Evolutionary conservation across 2,329 filamentous ascomycete genomes (phyloP).

Genomic region (Paecilomyces variotii): DNA sequence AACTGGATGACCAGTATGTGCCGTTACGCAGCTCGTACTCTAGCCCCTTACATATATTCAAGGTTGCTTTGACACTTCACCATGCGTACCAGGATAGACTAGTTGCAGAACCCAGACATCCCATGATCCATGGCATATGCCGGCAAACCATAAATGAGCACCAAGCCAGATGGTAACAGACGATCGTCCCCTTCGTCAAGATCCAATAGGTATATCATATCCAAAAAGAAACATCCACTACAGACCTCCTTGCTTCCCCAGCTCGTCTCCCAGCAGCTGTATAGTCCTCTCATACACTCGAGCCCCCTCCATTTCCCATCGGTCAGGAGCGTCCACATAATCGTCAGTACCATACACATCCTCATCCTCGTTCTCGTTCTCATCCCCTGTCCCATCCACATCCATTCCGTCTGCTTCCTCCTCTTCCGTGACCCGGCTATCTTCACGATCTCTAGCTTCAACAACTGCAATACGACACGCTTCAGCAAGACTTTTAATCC

Average conservation of each 20-base stretch:
- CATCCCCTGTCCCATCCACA: constrained; percentile 18
- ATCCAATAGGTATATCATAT: background rate
- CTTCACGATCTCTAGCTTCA: constrained; percentile 48
- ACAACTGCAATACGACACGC: constrained; percentile 64
- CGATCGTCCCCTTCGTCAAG: background rate
- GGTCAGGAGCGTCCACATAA: constrained; percentile 23
- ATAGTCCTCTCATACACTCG: constrained; percentile 74
- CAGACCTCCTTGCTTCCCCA: constrained; percentile 40
- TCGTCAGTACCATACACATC: constrained; percentile 29
- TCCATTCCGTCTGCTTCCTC: constrained; percentile 30
- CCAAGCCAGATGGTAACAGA: background rate
- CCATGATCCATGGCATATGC: background rate
- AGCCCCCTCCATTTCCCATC: constrained; percentile 60
- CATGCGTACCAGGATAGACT: background rate
- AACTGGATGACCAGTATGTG: too few species aligned
- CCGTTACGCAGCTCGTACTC: too few species aligned
- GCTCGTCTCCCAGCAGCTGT: constrained; percentile 60
- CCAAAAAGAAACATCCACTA: constrained; percentile 1
- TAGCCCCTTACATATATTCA: too few species aligned
- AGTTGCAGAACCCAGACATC: background rate
- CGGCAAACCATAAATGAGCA: background rate
- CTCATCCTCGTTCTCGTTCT: constrained; percentile 32
- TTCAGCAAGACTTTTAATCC: constrained; percentile 74
- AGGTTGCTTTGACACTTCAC: background rate
- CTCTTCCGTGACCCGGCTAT: constrained; percentile 31